A percentile compares a stretch with the other conserved stretches of the same genome.
Evolutionary conservation across 805 yeast genomes (phyloP).

Genomic region (Blastobotrys terrestris): DNA sequence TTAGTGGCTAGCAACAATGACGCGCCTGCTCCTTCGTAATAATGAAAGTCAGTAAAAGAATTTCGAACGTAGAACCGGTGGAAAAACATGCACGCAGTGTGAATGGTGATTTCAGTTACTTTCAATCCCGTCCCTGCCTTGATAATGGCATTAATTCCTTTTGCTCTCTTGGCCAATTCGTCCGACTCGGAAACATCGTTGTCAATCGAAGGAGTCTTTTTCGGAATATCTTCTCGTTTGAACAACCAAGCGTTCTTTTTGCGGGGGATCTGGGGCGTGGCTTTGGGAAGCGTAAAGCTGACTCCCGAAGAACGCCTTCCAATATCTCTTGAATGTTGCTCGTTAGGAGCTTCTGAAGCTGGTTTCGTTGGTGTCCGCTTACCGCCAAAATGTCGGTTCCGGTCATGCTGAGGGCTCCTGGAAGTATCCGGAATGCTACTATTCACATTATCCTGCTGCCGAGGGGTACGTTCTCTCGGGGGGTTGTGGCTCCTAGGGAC

Average conservation of each 20-base stretch:
- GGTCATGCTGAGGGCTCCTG: neutral
- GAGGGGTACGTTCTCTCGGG: neutral
- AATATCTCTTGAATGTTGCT: too few relatives aligned
- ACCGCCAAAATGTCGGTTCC: too few relatives aligned
- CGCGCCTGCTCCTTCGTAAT: constrained; percentile 47
- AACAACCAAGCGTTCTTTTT: constrained; percentile 1
- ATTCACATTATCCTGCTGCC: too few relatives aligned
- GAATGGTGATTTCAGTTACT: constrained; percentile 42
- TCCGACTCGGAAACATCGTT: constrained; percentile 15
- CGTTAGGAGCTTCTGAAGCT: too few relatives aligned
- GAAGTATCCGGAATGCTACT: too few relatives aligned
- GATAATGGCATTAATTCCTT: constrained; percentile 44
- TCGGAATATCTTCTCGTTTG: neutral
- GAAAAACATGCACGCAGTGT: constrained; percentile 42
- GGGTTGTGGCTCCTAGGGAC: neutral
- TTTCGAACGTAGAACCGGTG: constrained; percentile 49
- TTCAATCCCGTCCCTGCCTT: constrained; percentile 39
- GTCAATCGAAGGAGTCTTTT: neutral
- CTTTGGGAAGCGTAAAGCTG: neutral
- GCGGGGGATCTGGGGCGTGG: neutral
- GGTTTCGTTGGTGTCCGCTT: neutral
- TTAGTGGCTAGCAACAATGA: constrained; percentile 48
- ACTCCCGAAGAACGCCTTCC: too few relatives aligned
- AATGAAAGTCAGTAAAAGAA: constrained; percentile 38
- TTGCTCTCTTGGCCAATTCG: constrained; percentile 40